Percentiles rank a stretch among this genome's conserved stretches.
phyloP scores from a whole-genome alignment of 331 rosid genomes.

The Rosa hybrid region DNA sequence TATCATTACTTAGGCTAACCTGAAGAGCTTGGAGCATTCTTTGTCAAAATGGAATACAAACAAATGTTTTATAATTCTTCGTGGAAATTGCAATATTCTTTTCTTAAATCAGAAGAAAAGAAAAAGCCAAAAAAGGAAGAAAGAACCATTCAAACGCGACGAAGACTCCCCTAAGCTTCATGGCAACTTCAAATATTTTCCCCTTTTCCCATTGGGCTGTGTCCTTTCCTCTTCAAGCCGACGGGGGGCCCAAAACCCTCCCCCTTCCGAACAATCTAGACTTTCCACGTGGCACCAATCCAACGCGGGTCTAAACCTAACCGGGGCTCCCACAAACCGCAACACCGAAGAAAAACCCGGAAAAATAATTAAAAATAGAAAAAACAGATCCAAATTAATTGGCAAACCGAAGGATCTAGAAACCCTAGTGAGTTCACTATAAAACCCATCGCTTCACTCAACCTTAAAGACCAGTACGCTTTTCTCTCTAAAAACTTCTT shows the following conservation, averaged over 20 bases:
- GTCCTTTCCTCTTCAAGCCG: background rate
- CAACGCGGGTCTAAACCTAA: background rate
- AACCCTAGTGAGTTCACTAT: conserved; percentile 53
- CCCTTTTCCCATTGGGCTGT: background rate
- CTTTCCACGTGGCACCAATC: background rate
- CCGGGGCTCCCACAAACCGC: too few species aligned
- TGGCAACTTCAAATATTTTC: background rate
- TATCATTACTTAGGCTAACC: too few species aligned
- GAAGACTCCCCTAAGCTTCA: background rate
- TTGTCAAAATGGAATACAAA: too few species aligned
- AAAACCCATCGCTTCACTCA: conserved; percentile 12
- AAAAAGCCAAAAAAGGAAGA: background rate
- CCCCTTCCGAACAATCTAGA: background rate
- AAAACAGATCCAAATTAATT: conserved; percentile 2
- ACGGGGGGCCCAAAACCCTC: background rate
- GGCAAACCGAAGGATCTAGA: conserved; percentile 52
- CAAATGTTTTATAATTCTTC: too few species aligned
- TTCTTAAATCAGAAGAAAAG: background rate
- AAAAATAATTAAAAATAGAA: background rate
- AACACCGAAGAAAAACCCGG: background rate
- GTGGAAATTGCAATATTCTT: background rate
- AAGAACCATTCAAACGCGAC: conserved; percentile 13
- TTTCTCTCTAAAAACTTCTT: background rate
- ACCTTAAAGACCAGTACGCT: background rate
- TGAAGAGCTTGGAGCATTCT: too few species aligned